Percentiles rank a stretch among this genome's conserved stretches.
phyloP scores from a whole-genome alignment of 2,329 filamentous ascomycete genomes.

The Macrophomina pseudophaseolina region DNA sequence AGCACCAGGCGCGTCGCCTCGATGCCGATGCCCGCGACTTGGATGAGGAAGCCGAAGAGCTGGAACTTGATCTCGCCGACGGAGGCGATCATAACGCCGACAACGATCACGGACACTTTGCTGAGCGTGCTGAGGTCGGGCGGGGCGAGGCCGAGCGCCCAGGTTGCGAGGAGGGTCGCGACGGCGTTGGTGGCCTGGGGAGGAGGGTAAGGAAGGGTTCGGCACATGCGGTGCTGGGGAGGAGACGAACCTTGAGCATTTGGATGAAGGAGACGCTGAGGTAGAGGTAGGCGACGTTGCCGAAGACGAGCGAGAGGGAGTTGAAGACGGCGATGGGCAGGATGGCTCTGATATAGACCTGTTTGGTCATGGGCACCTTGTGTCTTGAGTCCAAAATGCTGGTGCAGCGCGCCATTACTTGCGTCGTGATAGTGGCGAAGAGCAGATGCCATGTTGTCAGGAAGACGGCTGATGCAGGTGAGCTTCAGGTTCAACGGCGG shows the following conservation, averaged over 20 bases:
- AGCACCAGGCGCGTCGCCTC: conserved; percentile 83
- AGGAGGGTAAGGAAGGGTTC: not conserved
- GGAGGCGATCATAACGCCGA: conserved; percentile 93
- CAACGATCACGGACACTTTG: conserved; percentile 92
- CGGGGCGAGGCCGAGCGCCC: conserved; percentile 82
- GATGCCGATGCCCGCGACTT: conserved; percentile 77
- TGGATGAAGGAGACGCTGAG: conserved; percentile 96
- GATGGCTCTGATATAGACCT: conserved; percentile 89
- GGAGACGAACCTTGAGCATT: conserved; percentile 82
- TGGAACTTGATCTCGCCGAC: conserved; percentile 96
- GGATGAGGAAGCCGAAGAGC: conserved; percentile 77
- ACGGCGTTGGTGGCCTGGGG: conserved; percentile 87
- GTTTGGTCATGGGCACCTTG: conserved; percentile 95
- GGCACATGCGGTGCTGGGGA: not conserved
- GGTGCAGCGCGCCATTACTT: conserved; percentile 88
- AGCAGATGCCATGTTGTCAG: conserved; percentile 88
- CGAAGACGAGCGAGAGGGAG: conserved; percentile 93
- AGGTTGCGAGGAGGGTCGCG: conserved; percentile 86
- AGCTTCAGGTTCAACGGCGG: conserved; percentile 46
- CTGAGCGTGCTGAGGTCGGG: conserved; percentile 85
- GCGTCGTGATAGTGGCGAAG: conserved; percentile 94
- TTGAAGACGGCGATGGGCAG: conserved; percentile 96
- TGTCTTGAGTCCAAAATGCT: conserved; percentile 90
- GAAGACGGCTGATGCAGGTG: conserved; percentile 66
- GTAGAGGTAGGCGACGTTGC: conserved; percentile 94